Evolutionary conservation across 2,329 filamentous ascomycete species (phyloP).

Genomic region (Colletotrichum gigasporum): DNA sequence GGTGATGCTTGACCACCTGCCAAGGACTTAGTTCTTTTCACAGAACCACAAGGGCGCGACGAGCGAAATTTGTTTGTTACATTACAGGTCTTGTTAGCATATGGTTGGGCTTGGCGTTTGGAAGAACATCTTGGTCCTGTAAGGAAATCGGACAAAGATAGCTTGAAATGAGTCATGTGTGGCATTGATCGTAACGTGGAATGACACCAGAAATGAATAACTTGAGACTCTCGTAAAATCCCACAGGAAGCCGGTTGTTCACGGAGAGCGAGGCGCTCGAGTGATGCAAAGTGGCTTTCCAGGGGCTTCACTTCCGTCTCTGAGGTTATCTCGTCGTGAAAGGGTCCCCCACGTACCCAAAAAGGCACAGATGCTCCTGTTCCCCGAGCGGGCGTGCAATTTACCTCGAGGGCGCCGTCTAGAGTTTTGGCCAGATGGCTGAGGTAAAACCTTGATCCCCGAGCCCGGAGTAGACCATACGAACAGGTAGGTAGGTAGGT

Average conservation of each 20-base stretch:
- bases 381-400: background rate
- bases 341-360: no score
- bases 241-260: no score
- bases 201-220: no score
- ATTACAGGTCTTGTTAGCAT: background rate
- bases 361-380: no score
- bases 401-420: background rate
- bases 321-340: no score
- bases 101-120: slow-evolving; percentile 22
- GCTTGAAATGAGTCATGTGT: slow-evolving; percentile 4
- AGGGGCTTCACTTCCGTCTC: background rate
- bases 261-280: no score
- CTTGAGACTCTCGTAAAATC: no score
- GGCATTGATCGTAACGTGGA: no score
- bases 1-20: slow-evolving; percentile 11
- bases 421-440: background rate
- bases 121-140: background rate
- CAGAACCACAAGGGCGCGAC: background rate
- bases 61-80: slow-evolving; percentile 12
- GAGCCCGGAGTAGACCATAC: no score
- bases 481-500: no score
- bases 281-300: background rate
- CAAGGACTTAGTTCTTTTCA: background rate
- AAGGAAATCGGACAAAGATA: slow-evolving; percentile 3
- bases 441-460: no score